Evolutionary conservation across 1,284 basidiomycete species (phyloP).

Genomic region (Apiotrichum sp.): DNA sequence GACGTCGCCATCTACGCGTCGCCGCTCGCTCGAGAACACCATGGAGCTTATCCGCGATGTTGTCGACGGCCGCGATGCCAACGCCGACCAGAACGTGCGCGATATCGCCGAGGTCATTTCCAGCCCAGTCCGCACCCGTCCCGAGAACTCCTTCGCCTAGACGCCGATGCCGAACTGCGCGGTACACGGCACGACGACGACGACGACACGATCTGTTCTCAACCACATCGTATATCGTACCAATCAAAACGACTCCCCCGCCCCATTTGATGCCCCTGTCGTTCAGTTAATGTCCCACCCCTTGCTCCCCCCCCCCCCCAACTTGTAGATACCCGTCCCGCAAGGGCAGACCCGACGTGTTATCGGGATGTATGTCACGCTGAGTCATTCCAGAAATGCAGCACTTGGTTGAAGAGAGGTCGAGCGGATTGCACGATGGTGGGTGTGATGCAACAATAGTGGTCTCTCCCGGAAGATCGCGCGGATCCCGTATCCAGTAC

Average conservation of each 20-base stretch:
- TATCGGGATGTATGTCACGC: constrained; percentile 14
- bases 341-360: constrained; percentile 1
- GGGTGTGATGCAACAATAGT: too few species aligned
- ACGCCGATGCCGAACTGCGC: background rate
- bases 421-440: too few species aligned
- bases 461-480: too few species aligned
- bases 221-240: too few species aligned
- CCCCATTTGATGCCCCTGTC: background rate
- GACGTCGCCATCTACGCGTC: constrained; percentile 86
- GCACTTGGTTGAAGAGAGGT: background rate
- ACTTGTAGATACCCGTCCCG: constrained; percentile 13
- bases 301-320: background rate
- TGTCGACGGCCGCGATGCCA: constrained; percentile 60
- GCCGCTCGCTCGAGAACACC: constrained; percentile 90
- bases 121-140: constrained; percentile 30
- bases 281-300: constrained; percentile 2
- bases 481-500: too few species aligned
- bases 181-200: too few species aligned
- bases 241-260: background rate
- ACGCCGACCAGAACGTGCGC: constrained; percentile 39
- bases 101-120: constrained; percentile 46
- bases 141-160: constrained; percentile 17
- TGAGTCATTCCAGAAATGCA: constrained; percentile 4
- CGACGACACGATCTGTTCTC: too few species aligned
- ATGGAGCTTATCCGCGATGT: constrained; percentile 90